A percentile compares a stretch with the other conserved stretches of the same genome.
Conservation (phyloP, 495 filamentous ascomycete species). For the Pyrenopolyporus hunteri region DNA sequence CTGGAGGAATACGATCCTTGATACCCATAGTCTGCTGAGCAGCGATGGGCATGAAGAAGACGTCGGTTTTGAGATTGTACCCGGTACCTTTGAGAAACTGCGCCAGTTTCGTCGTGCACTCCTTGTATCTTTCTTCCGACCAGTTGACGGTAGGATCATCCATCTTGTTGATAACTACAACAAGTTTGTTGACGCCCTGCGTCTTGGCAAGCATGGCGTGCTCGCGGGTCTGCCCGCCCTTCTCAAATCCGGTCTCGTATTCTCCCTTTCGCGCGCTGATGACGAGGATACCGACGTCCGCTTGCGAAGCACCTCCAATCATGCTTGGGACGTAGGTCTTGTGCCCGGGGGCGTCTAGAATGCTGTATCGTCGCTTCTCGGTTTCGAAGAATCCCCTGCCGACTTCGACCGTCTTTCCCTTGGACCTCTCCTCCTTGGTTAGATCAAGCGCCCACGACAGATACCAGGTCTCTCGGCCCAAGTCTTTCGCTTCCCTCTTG, state of each 20-base stretch:
- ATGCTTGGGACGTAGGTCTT: constrained; percentile 96
- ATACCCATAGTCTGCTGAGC: constrained; percentile 84
- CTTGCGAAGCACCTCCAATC: constrained; percentile 96
- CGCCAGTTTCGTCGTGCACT: constrained; percentile 87
- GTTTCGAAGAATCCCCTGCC: constrained; percentile 97
- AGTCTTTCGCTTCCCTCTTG: constrained; percentile 93
- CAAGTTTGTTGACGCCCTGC: constrained; percentile 93
- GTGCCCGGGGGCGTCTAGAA: constrained; percentile 95
- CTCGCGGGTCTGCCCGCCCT: constrained; percentile 96
- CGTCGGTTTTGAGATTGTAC: constrained; percentile 88
- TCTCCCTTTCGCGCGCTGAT: constrained; percentile 98
- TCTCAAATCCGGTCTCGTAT: constrained; percentile 99
- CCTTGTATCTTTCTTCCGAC: constrained; percentile 88
- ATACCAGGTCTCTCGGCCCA: constrained; percentile 97
- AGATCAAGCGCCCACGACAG: constrained; percentile 96
- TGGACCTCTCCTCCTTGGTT: constrained; percentile 92
- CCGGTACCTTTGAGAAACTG: constrained; percentile 89
- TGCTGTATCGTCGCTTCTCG: constrained; percentile 83
- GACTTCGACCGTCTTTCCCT: constrained; percentile 99
- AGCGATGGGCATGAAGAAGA: constrained; percentile 95
- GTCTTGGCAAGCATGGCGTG: constrained; percentile 97
- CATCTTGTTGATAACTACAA: constrained; percentile 97
- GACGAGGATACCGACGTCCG: constrained; percentile 93
- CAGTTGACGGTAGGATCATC: constrained; percentile 95
- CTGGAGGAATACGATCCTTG: constrained; percentile 82